phyloP scores from a whole-genome alignment of 2,329 filamentous ascomycete species.

The Cordyceps cateniannulata region DNA sequence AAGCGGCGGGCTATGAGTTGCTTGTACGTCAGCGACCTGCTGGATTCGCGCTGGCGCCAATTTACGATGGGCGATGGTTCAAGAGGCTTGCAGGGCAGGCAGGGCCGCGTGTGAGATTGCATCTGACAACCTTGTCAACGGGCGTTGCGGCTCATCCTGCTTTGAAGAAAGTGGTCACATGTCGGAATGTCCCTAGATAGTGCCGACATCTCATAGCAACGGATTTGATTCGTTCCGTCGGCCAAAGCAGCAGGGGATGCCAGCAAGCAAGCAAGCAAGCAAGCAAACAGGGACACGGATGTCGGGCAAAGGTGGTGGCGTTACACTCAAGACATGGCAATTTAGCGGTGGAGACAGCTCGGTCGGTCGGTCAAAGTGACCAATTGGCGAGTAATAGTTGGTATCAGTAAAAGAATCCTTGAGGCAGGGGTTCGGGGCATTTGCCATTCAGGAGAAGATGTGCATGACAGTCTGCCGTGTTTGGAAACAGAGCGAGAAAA shows the following conservation, averaged over 20 bases:
- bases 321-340: background rate
- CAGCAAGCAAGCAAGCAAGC: no score
- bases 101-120: constrained; percentile 2
- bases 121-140: constrained; percentile 4
- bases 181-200: no score
- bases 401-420: background rate
- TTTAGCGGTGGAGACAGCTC: background rate
- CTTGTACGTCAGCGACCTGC: constrained; percentile 5
- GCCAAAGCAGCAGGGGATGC: background rate
- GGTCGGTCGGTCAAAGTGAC: background rate
- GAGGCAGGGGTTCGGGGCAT: background rate
- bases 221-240: background rate
- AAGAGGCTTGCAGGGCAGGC: background rate
- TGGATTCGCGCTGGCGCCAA: constrained; percentile 2
- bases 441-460: background rate
- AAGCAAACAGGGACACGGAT: background rate
- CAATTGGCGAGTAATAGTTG: background rate
- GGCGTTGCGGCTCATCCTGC: background rate
- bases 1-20: background rate
- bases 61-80: background rate
- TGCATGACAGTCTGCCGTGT: background rate
- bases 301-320: background rate
- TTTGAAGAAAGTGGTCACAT: background rate
- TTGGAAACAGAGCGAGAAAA: background rate
- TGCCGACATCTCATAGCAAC: background rate